Percentiles rank a stretch among this genome's conserved stretches.
Conservation (phyloP, 2,329 filamentous ascomycete species). For the Aspergillus viridinutans region DNA sequence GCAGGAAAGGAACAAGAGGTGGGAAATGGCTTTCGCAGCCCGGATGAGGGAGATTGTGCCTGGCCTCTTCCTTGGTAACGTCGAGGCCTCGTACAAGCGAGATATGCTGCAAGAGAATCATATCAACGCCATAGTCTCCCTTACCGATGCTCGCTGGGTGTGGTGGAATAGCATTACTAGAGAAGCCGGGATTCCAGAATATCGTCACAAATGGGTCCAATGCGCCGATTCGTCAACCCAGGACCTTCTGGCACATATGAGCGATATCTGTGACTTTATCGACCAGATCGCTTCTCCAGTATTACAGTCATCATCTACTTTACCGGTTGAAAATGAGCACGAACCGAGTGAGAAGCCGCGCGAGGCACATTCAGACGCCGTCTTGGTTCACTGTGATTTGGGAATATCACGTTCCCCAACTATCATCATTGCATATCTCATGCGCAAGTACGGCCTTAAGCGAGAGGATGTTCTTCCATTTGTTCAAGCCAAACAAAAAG, state of each 20-base stretch:
- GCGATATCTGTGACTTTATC: constrained; percentile 23
- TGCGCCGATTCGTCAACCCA: constrained; percentile 27
- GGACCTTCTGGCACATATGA: constrained; percentile 24
- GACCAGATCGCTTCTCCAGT: constrained; percentile 18
- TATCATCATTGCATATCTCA: constrained; percentile 23
- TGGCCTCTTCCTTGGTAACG: constrained; percentile 24
- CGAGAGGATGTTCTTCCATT: constrained; percentile 6
- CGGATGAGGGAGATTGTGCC: constrained; percentile 22
- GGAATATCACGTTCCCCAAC: constrained; percentile 25
- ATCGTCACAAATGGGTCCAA: constrained; percentile 25
- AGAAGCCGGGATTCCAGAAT: constrained; percentile 18
- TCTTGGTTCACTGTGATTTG: constrained; percentile 22
- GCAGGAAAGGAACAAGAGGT: constrained; percentile 14
- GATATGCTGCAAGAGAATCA: constrained; percentile 18
- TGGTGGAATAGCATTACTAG: constrained; percentile 18
- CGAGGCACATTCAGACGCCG: background rate
- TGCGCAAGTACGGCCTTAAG: constrained; percentile 13
- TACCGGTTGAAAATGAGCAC: background rate
- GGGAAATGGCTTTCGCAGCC: constrained; percentile 13
- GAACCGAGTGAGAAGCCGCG: background rate
- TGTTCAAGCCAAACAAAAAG: constrained; percentile 22
- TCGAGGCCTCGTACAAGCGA: constrained; percentile 17
- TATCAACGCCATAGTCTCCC: constrained; percentile 21
- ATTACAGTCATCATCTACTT: constrained; percentile 4
- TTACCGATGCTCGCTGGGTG: constrained; percentile 19